Conservation (phyloP, 768 basidiomycete species). For the Auriscalpium orientale region DNA sequence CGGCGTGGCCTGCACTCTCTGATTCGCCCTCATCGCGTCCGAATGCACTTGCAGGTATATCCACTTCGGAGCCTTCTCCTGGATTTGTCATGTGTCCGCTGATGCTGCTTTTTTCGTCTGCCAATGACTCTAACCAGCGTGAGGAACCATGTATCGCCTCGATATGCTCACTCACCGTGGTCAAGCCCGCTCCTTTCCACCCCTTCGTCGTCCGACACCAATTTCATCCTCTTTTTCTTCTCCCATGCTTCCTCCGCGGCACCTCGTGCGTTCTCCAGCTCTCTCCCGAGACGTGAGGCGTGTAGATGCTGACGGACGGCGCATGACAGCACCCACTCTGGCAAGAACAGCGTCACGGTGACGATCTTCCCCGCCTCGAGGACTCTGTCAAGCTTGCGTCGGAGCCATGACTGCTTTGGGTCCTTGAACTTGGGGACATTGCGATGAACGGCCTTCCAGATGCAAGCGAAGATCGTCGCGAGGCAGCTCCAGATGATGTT, state of each 20-base stretch:
- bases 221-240: neutral
- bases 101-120: no score
- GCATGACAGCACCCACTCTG: neutral
- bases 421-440: conserved; percentile 21
- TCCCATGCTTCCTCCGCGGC: neutral
- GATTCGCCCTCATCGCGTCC: no score
- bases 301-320: neutral
- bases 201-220: neutral
- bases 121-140: neutral
- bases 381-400: neutral
- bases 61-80: no score
- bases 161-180: neutral
- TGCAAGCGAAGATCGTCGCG: conserved; percentile 23
- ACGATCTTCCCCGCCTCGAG: neutral
- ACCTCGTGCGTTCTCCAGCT: neutral
- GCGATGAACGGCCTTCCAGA: conserved; percentile 24
- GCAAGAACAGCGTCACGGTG: neutral
- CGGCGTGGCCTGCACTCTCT: no score
- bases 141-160: neutral
- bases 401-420: neutral
- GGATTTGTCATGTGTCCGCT: no score
- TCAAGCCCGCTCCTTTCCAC: neutral
- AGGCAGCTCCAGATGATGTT: conserved; percentile 23
- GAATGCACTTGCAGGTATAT: no score
- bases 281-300: neutral